Conservation (phyloP, 1,284 basidiomycete genomes). For the Cryptococcus floricola region DNA sequence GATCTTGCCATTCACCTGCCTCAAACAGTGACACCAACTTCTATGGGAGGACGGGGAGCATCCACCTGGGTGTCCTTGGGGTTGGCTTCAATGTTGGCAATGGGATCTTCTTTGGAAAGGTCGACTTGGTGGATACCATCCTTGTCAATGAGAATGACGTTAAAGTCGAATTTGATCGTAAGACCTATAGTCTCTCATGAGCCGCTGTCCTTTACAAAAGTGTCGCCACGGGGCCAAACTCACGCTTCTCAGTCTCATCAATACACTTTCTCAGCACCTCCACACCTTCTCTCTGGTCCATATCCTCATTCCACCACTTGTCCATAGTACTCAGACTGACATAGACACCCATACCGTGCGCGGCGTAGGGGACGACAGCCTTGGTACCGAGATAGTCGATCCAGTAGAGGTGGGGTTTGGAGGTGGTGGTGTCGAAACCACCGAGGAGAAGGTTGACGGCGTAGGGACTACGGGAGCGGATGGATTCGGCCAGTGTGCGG, state of each 20-base stretch:
- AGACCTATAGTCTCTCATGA: slow-evolving; percentile 48
- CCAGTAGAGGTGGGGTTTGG: slow-evolving; percentile 78
- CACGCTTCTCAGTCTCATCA: slow-evolving; percentile 77
- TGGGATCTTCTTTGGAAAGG: slow-evolving; percentile 34
- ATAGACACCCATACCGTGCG: slow-evolving; percentile 92
- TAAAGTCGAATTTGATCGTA: slow-evolving; percentile 77
- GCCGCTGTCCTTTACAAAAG: neutral
- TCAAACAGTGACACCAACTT: slow-evolving; percentile 15
- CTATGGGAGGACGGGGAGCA: slow-evolving; percentile 24
- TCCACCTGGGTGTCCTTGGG: slow-evolving; percentile 21
- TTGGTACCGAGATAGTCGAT: slow-evolving; percentile 92
- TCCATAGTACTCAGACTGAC: slow-evolving; percentile 90
- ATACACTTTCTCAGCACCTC: slow-evolving; percentile 80
- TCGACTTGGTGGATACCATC: slow-evolving; percentile 78
- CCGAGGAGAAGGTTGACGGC: slow-evolving; percentile 89
- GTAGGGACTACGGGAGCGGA: slow-evolving; percentile 85
- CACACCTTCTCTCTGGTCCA: slow-evolving; percentile 68
- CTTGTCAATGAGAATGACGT: slow-evolving; percentile 85
- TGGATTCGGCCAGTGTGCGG: slow-evolving; percentile 77
- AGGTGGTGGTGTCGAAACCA: slow-evolving; percentile 72
- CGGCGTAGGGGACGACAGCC: slow-evolving; percentile 83
- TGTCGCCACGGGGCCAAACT: slow-evolving; percentile 17
- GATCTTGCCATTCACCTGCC: neutral
- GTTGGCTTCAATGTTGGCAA: slow-evolving; percentile 28
- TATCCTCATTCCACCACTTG: slow-evolving; percentile 57